Percentiles rank a stretch among this genome's conserved stretches.
These are phyloP conservation scores for Aureobasidium namibiae DNA, from an alignment of 2,329 filamentous ascomycete genomes.

Conservation along the genomic window DNA sequence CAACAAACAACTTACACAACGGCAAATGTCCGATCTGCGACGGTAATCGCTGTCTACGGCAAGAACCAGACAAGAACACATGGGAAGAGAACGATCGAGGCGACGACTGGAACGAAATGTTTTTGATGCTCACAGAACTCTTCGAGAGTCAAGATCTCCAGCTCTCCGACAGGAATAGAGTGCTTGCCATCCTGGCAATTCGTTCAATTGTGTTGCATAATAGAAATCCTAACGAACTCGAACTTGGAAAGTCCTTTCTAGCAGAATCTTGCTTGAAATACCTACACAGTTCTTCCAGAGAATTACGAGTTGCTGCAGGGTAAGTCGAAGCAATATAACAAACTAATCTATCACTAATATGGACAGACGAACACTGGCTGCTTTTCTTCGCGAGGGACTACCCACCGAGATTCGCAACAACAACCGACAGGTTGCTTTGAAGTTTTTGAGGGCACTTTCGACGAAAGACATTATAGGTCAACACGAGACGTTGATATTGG, in stretches of 20 bases:
- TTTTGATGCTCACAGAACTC: constrained; percentile 11
- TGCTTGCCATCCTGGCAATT: constrained; percentile 64
- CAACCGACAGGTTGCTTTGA: constrained; percentile 63
- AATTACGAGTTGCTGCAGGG: constrained; percentile 74
- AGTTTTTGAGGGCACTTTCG: constrained; percentile 63
- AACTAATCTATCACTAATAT: neutral
- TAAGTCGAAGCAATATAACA: neutral
- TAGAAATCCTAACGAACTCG: constrained; percentile 49
- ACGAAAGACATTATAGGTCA: constrained; percentile 59
- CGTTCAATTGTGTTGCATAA: constrained; percentile 63
- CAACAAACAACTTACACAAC: neutral
- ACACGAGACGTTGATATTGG: constrained; percentile 77
- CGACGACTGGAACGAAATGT: constrained; percentile 26
- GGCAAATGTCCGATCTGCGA: constrained; percentile 6
- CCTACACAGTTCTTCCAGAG: constrained; percentile 73
- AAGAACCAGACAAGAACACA: neutral
- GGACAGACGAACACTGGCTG: constrained; percentile 48
- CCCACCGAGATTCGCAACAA: constrained; percentile 42
- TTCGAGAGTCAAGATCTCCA: constrained; percentile 13
- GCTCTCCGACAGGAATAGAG: constrained; percentile 46
- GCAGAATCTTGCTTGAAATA: constrained; percentile 78
- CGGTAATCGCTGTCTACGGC: neutral
- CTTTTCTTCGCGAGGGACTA: constrained; percentile 52
- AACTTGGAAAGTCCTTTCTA: constrained; percentile 57
- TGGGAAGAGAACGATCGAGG: constrained; percentile 9